These are phyloP conservation scores for Anisodus acutangulus DNA, from an alignment of 257 asterid genomes.

Conservation along the genomic window DNA sequence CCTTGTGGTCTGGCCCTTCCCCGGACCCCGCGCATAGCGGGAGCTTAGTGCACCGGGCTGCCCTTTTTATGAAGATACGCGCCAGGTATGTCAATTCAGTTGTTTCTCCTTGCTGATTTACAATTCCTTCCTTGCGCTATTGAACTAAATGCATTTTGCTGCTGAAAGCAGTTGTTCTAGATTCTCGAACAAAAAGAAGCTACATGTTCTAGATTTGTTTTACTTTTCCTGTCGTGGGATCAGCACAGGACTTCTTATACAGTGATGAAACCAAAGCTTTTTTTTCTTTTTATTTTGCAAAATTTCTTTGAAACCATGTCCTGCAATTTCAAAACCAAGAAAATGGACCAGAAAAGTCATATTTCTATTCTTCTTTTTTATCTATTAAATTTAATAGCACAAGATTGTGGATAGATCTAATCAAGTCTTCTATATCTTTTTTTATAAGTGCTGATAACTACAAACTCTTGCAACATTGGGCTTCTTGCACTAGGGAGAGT, in stretches of 20 bases:
- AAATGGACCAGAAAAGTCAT: background rate
- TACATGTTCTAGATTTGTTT: background rate
- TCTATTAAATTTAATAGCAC: background rate
- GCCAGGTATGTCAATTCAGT: constrained; percentile 60
- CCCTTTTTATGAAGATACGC: constrained; percentile 71
- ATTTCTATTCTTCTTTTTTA: background rate
- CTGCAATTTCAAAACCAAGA: background rate
- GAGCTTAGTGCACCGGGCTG: no score
- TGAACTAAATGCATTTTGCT: background rate
- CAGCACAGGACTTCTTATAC: background rate
- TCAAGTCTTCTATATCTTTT: background rate
- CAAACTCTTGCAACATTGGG: background rate
- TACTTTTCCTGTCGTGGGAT: background rate
- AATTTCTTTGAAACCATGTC: background rate
- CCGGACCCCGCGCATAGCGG: no score
- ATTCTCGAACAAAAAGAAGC: background rate
- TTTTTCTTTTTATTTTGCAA: background rate
- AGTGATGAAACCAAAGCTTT: background rate
- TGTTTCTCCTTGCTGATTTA: constrained; percentile 5
- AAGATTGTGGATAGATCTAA: background rate
- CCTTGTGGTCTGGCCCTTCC: no score
- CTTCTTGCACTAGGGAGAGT: background rate
- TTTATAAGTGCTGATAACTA: background rate
- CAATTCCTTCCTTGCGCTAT: constrained; percentile 11
- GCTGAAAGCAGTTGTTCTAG: background rate